phyloP scores from a whole-genome alignment of 1,139 yeast genomes.

The Kluyveromyces sp. region DNA sequence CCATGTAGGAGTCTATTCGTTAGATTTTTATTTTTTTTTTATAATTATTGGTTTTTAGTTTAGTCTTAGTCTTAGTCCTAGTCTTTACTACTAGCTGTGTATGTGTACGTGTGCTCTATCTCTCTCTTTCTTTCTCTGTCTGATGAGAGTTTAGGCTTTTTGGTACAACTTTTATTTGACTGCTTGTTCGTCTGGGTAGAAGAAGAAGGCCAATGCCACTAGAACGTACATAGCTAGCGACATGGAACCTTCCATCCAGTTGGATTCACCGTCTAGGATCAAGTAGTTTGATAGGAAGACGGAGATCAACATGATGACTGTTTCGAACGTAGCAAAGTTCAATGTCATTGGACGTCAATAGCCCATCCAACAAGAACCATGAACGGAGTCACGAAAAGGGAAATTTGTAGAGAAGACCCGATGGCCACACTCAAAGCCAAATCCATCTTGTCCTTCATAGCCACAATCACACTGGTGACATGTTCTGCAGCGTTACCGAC shows the following conservation, averaged over 20 bases:
- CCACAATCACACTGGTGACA: slow-evolving; percentile 91
- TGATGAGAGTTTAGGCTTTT: no score
- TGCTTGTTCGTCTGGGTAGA: slow-evolving; percentile 34
- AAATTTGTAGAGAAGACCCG: slow-evolving; percentile 94
- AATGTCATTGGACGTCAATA: slow-evolving; percentile 83
- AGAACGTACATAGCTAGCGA: slow-evolving; percentile 77
- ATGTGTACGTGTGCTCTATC: no score
- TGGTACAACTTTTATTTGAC: not conserved
- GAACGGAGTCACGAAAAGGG: slow-evolving; percentile 89
- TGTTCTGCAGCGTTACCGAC: slow-evolving; percentile 99
- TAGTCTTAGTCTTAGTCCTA: no score
- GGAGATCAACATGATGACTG: slow-evolving; percentile 80
- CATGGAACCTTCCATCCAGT: slow-evolving; percentile 96
- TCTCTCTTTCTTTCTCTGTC: no score
- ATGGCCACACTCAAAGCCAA: slow-evolving; percentile 94
- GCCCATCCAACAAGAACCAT: slow-evolving; percentile 90
- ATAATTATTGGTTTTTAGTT: no score
- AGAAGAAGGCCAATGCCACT: slow-evolving; percentile 82
- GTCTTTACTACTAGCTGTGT: no score
- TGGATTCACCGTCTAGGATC: slow-evolving; percentile 87
- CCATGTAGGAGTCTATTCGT: no score
- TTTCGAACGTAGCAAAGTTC: slow-evolving; percentile 87
- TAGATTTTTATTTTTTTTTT: no score
- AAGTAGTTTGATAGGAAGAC: slow-evolving; percentile 83
- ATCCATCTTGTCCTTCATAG: slow-evolving; percentile 95